Base-by-base conservation (phyloP, 768 basidiomycete genomes). In the Strobilomyces confusus region DNA sequence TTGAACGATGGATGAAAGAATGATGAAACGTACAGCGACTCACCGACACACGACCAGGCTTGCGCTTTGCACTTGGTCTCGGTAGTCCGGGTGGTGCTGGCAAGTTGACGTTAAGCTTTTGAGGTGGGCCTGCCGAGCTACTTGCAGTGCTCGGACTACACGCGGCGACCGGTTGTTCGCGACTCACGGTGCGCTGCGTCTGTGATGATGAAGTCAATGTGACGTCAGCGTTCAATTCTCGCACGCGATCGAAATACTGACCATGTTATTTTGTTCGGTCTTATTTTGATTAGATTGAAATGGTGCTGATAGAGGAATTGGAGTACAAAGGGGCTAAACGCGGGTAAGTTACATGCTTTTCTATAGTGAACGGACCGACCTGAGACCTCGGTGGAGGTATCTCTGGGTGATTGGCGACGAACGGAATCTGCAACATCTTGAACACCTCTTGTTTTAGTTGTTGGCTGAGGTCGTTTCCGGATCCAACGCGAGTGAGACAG, bases 31-130 rank as follows among this genome's bases (percentile, higher is more conserved):
- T 22, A 12, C 34, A 9, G 1, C 38, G 3, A 42, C 61, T 51
- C 44, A 63, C 65, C 9, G 6, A 43, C 1, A 20, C 20, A 45
- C 5, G 7, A 40, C 23, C 34, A 13, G n/a, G n/a, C n/a, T 1
- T 0, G 8, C 0, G 1, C 23, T 13, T 37, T 37, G 33, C n/a
- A 42, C 2, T 20, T 9, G 45, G 57, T 22, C 15, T 54, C 8
- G 57, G 2, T 12, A 59, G 23, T 30, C 56, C 57, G 1, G 65
- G 53, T 0, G 64, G 55, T 17, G 45, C 15, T n/a, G 60, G 51
- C 20, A 59, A 23, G 32, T 15, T 56, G 12, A 33, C 51, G 14
- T n/a, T 37, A 14, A 9, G 25, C 13, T 47, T 44, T 19, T 23
- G 26, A 5, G 44, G 20, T 9, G 52, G n/a, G 4, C 26, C 45